phyloP scores from a whole-genome alignment of 257 asterid species.

The Salvia rosmarinus region DNA sequence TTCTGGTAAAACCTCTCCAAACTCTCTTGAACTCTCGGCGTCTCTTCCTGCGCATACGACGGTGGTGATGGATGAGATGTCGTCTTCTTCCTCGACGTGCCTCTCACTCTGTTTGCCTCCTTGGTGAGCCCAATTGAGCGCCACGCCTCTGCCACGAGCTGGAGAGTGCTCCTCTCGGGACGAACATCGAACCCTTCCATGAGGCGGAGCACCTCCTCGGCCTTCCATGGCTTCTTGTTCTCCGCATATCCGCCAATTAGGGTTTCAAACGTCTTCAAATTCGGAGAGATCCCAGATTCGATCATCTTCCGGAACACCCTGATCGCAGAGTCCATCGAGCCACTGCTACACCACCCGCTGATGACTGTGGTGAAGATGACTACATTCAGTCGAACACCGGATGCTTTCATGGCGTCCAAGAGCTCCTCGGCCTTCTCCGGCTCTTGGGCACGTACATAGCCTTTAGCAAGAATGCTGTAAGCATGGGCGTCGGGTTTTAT shows the following conservation, averaged over 20 bases:
- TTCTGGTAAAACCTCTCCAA: constrained; percentile 53
- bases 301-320: constrained; percentile 57
- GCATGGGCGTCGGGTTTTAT: constrained; percentile 61
- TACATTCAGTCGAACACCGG: constrained; percentile 53
- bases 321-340: constrained; percentile 54
- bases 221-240: constrained; percentile 65
- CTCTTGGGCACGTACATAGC: constrained; percentile 57
- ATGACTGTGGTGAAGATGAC: constrained; percentile 69
- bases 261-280: constrained; percentile 66
- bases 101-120: constrained; percentile 46
- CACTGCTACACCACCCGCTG: constrained; percentile 66
- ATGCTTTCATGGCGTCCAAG: constrained; percentile 45
- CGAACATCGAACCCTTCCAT: constrained; percentile 52
- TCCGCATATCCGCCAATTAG: constrained; percentile 61
- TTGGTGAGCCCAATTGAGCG: constrained; percentile 43
- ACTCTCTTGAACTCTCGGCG: constrained; percentile 35
- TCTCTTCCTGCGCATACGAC: constrained; percentile 9
- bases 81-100: constrained; percentile 29
- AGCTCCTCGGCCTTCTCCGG: constrained; percentile 77
- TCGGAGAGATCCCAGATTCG: constrained; percentile 55
- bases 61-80: neutral
- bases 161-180: constrained; percentile 54
- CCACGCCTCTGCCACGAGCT: constrained; percentile 58
- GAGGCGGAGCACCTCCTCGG: constrained; percentile 50
- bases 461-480: constrained; percentile 71